A percentile compares a stretch with the other conserved stretches of the same genome.
Conservation (phyloP, 2,329 filamentous ascomycete species). For the Myotisia sp. region DNA sequence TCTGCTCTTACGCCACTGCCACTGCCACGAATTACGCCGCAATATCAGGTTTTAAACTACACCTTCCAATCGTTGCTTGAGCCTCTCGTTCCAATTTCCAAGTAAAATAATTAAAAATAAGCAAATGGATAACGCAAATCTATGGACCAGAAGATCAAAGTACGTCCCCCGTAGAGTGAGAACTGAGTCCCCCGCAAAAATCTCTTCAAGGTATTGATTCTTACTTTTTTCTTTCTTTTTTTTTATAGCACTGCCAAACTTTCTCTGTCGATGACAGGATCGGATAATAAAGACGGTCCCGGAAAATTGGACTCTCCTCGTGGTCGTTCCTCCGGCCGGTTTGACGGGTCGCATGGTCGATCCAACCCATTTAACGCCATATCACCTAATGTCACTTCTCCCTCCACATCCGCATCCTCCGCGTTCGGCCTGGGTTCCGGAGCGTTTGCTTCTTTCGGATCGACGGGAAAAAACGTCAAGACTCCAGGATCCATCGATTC, state of each 20-base stretch:
- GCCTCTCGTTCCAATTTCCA: too few relatives aligned
- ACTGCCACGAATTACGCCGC: too few relatives aligned
- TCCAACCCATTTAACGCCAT: conserved; percentile 66
- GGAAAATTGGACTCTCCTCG: conserved; percentile 46
- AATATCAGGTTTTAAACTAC: too few relatives aligned
- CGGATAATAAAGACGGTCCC: conserved; percentile 38
- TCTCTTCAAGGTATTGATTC: conserved; percentile 17
- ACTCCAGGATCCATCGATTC: conserved; percentile 67
- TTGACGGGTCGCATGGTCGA: conserved; percentile 57
- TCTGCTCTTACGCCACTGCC: too few relatives aligned
- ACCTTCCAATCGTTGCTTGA: too few relatives aligned
- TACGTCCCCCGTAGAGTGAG: conserved; percentile 1
- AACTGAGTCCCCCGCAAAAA: conserved; percentile 4
- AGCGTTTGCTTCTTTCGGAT: conserved; percentile 89
- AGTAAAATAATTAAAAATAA: not conserved
- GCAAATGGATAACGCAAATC: conserved; percentile 37
- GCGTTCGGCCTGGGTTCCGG: conserved; percentile 90
- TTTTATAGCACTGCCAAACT: conserved; percentile 64
- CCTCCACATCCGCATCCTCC: conserved; percentile 62
- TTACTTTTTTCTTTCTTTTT: conserved; percentile 3
- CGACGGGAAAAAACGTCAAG: conserved; percentile 72
- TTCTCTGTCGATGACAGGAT: conserved; percentile 63
- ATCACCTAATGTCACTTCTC: conserved; percentile 58
- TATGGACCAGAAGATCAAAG: conserved; percentile 33
- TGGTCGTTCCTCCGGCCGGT: conserved; percentile 56